Base-by-base conservation (phyloP, 495 filamentous ascomycete genomes). In the Ramalina intermedia region DNA sequence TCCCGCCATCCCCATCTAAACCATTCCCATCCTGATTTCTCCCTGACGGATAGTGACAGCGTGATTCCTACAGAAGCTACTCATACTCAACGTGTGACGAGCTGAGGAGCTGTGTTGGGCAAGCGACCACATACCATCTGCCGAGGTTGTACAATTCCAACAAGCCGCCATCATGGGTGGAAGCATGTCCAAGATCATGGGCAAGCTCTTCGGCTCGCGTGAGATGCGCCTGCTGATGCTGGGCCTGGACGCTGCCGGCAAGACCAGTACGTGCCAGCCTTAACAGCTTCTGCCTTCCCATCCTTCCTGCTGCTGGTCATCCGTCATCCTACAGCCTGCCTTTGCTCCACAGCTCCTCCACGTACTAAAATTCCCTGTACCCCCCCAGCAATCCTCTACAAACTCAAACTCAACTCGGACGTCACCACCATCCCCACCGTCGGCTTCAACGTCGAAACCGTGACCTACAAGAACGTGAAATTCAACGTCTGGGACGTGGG, bases 401-500 rank as follows among this genome's bases (percentile, higher is more conserved):
- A 99, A 81, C 78, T 99, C 62, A 99, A 99, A 84, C 77, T 96
- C 56, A 87, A 94, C 63, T 88, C 94, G 66, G 85, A 93, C 56
- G 88, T 99, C 57, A 96, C 93, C 42, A 96, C 93, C n/a, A 96
- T 99, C 57, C 91, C 91, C 23, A 96, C 91, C 27, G 91, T 96
- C 58, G 91, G 91, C 57, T 99, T 99, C 79, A 99, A 99, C 76
- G 91, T 99, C 66, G 91, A 99, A 79, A 96, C 91, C 40, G 93
- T 99, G 69, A 93, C 96, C 67, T 99, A 96, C 76, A 95, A 95
- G 81, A 96, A 99, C 79, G 96, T 99, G 67, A 89, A 95, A 67
- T 99, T 99, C 75, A 99, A 91, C 66, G 91, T 99, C 68, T 99
- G 91, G 91, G 91, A 99, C 80, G 91, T 99, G 64, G 91, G 91